These are phyloP conservation scores for Amylostereum chailletii DNA, from an alignment of 1,284 basidiomycete genomes.

Conservation along the genomic window DNA sequence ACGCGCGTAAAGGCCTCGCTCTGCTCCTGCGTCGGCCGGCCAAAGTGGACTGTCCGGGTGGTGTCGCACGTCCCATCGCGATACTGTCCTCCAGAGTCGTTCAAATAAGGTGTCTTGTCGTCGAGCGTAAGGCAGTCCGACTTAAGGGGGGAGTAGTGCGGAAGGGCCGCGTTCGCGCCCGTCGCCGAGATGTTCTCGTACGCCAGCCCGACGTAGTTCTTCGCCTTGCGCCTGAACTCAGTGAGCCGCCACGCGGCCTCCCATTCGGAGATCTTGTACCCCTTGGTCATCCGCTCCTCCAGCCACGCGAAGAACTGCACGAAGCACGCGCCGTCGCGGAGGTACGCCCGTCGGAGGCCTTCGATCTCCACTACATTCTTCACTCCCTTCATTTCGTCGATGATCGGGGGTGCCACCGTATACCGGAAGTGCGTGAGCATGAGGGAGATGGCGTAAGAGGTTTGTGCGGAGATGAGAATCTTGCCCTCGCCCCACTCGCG, in stretches of 20 bases:
- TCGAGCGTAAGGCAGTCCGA: constrained; percentile 67
- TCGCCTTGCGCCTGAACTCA: constrained; percentile 67
- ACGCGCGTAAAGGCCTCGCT: constrained; percentile 92
- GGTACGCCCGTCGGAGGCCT: constrained; percentile 67
- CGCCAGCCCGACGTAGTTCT: constrained; percentile 81
- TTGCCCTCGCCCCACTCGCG: constrained; percentile 73
- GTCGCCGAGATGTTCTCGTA: constrained; percentile 92
- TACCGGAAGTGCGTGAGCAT: constrained; percentile 75
- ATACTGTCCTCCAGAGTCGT: constrained; percentile 89
- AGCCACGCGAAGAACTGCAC: constrained; percentile 78
- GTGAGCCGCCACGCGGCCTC: constrained; percentile 83
- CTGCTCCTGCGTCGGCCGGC: constrained; percentile 71
- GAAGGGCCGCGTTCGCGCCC: constrained; percentile 87
- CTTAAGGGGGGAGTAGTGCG: constrained; percentile 85
- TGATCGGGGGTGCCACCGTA: constrained; percentile 52
- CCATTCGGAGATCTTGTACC: constrained; percentile 84
- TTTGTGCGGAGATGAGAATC: constrained; percentile 62
- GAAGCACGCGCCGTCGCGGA: constrained; percentile 88
- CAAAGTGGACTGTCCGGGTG: constrained; percentile 86
- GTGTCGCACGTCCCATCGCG: constrained; percentile 90
- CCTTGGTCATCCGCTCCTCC: constrained; percentile 69
- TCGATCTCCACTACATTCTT: constrained; percentile 63
- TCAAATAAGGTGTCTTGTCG: constrained; percentile 78
- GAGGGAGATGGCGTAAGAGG: constrained; percentile 71
- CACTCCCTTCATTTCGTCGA: constrained; percentile 79